phyloP scores from a whole-genome alignment of 805 yeast genomes.

The Kluyveromyces siamensis region DNA sequence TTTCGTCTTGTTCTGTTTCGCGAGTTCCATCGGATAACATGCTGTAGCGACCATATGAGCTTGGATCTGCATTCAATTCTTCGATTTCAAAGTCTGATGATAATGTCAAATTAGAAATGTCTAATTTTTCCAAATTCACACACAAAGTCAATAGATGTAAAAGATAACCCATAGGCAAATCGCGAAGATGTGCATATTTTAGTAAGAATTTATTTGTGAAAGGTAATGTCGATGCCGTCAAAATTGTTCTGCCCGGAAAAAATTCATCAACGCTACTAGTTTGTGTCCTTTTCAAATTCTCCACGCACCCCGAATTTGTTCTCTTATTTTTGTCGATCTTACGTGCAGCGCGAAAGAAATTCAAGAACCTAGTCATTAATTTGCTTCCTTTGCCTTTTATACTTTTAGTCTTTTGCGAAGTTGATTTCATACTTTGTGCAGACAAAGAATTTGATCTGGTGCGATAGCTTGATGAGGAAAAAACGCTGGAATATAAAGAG shows the following conservation, averaged over 20 bases:
- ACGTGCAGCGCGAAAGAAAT: not conserved
- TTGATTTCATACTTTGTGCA: not conserved
- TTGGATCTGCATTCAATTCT: not conserved
- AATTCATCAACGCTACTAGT: not conserved
- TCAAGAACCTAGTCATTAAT: not conserved
- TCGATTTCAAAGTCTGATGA: constrained; percentile 52
- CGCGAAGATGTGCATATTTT: constrained; percentile 60
- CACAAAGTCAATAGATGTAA: constrained; percentile 63
- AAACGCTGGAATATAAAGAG: not conserved
- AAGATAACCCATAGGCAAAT: constrained; percentile 70
- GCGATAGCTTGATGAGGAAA: not conserved
- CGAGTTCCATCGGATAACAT: not conserved
- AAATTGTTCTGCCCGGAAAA: not conserved
- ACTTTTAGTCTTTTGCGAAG: not conserved
- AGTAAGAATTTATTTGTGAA: constrained; percentile 48
- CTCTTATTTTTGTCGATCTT: not conserved
- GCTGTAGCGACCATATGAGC: not conserved
- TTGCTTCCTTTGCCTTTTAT: not conserved
- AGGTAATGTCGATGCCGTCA: constrained; percentile 29
- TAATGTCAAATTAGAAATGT: constrained; percentile 54
- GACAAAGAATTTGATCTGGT: not conserved
- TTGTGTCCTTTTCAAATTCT: not conserved
- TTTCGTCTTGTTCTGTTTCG: not conserved
- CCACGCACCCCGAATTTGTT: not conserved
- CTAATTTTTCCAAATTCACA: constrained; percentile 44